Evolutionary conservation across 108 stramenopile species (phyloP), one percentile per base, ranked within the genome.

Genomic region (Discostella stelligeroides): DNA sequence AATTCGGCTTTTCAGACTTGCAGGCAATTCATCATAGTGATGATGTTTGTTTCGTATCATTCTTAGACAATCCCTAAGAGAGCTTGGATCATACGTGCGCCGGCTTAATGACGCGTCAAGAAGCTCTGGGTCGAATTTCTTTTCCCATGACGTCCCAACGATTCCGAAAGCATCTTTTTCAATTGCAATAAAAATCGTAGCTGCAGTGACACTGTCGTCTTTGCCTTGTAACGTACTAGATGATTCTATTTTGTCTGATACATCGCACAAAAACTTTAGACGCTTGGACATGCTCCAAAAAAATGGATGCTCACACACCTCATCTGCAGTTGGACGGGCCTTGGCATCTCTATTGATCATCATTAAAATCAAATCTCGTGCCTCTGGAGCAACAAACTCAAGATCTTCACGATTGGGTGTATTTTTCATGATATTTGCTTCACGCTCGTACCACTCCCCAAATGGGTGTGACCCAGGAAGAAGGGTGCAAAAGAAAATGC

Each of bases 391-490:
- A 20, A 92, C 72, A 54, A 85, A 76, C 45, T 73, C 72, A 61
- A 96, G 71, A 25, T 83, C 84, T 1, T 77, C 80, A 20, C 80
- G 72, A 28, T 71, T 66, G 12, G 95, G 87, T 2, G 88, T 85
- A 58, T 92, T 90, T 62, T 84, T 86, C 84, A 97, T 88, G 29
- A 98, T 96, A 43, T 98, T 97, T n/a, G 88, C 89, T 76, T 97
- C 97, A 1, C 97, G 82, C 74, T 98, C 98, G 72, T 87, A 97
- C 92, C 94, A 97, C 68, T 96, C 91, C 57, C 97, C 98, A 68
- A 96, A 98, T 14, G 98, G 97, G 79, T 98, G 98, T 21, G 81
- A 82, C 11, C 94, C 95, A 24, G 93, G 95, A 20, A 94, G 65
- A 21, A 97, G 61, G 8, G 91, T 88, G 50, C 91, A 94, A 69